Conservation (phyloP, 2,329 filamentous ascomycete species). For the Phialophora verrucosa region DNA sequence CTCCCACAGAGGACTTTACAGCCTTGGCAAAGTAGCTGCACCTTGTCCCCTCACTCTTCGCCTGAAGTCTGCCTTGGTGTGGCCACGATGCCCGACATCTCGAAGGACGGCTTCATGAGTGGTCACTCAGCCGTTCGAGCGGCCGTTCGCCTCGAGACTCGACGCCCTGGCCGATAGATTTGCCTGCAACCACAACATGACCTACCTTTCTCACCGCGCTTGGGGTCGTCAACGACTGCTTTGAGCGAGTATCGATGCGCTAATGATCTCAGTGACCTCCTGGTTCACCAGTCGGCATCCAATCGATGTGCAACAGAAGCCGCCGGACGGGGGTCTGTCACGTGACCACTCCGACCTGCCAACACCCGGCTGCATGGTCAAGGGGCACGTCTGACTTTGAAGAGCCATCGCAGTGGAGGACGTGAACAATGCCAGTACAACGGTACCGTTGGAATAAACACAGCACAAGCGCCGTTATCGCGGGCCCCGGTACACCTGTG, state of each 20-base stretch:
- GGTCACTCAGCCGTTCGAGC: constrained; percentile 13
- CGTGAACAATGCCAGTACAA: neutral
- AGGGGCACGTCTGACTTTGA: neutral
- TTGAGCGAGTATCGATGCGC: constrained; percentile 4
- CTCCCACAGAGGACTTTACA: neutral
- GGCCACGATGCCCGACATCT: neutral
- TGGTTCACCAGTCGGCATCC: constrained; percentile 2
- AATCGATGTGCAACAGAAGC: constrained; percentile 15
- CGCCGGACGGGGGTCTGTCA: constrained; percentile 12
- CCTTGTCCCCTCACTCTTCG: neutral
- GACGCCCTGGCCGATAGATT: constrained; percentile 1
- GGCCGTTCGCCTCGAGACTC: constrained; percentile 7
- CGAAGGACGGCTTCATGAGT: neutral
- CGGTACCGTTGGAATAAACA: too few relatives aligned
- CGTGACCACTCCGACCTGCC: constrained; percentile 3
- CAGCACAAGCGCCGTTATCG: neutral
- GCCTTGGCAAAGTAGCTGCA: neutral
- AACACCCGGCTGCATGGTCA: neutral
- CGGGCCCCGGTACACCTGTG: neutral
- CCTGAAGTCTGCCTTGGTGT: constrained; percentile 16
- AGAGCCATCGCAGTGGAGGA: neutral
- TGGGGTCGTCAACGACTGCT: constrained; percentile 9
- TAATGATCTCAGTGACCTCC: constrained; percentile 3
- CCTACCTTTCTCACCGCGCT: constrained; percentile 8
- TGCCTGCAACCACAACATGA: constrained; percentile 14